phyloP scores from a whole-genome alignment of 1,284 basidiomycete species.

The Fomitopsis palustris region DNA sequence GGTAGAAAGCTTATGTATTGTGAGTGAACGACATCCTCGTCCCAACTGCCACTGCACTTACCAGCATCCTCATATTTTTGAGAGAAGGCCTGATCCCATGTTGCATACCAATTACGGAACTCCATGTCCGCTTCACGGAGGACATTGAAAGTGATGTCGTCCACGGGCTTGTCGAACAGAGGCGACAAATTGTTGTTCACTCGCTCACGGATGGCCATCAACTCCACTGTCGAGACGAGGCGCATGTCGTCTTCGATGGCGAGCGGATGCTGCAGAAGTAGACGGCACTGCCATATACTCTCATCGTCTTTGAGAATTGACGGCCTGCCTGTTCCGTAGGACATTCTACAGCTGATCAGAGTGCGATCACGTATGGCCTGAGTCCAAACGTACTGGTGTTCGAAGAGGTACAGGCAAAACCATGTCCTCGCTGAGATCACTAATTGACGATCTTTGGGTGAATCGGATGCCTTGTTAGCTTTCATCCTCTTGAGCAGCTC shows the following conservation, averaged over 20 bases:
- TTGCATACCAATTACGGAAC: slow-evolving; percentile 70
- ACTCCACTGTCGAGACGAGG: slow-evolving; percentile 88
- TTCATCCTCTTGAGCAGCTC: slow-evolving; percentile 74
- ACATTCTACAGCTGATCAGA: slow-evolving; percentile 51
- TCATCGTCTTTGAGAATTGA: slow-evolving; percentile 91
- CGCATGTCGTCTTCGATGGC: slow-evolving; percentile 91
- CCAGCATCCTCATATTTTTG: slow-evolving; percentile 80
- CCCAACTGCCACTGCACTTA: slow-evolving; percentile 28
- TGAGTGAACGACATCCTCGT: slow-evolving; percentile 4
- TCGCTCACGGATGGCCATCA: slow-evolving; percentile 78
- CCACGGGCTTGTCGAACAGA: slow-evolving; percentile 58
- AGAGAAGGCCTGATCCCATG: slow-evolving; percentile 77
- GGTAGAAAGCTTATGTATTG: slow-evolving; percentile 61
- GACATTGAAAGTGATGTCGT: slow-evolving; percentile 61
- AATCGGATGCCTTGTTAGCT: slow-evolving; percentile 52
- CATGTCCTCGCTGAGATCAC: slow-evolving; percentile 81
- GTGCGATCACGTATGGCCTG: not conserved
- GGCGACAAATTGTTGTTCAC: slow-evolving; percentile 69
- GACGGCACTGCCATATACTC: slow-evolving; percentile 77
- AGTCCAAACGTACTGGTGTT: slow-evolving; percentile 72
- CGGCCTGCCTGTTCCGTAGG: slow-evolving; percentile 89
- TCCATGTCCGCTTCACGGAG: slow-evolving; percentile 62
- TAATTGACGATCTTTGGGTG: slow-evolving; percentile 70
- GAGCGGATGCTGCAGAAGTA: slow-evolving; percentile 83
- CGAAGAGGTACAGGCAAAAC: slow-evolving; percentile 90